Conservation (phyloP, 2,329 filamentous ascomycete genomes). For the Thelonectria discophora region DNA sequence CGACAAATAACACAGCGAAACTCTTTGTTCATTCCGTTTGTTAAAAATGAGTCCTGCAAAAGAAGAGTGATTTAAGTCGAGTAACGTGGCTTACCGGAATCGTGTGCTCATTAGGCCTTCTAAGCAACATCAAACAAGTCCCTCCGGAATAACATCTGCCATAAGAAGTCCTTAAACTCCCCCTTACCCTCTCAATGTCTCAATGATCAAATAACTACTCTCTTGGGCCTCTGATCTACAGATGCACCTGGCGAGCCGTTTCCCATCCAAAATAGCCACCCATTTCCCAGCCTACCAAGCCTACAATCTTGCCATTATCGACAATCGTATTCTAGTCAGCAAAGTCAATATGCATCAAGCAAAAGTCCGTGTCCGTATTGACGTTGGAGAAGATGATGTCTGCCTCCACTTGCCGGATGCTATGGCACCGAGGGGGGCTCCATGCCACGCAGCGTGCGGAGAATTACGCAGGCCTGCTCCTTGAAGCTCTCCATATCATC, state of each 20-base stretch:
- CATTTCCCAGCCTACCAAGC: constrained; percentile 54
- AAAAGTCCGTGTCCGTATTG: constrained; percentile 39
- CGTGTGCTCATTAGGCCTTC: too few relatives aligned
- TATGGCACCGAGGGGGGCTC: constrained; percentile 31
- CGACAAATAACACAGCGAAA: too few relatives aligned
- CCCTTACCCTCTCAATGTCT: constrained; percentile 7
- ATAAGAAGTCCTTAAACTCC: too few relatives aligned
- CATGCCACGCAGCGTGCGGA: constrained; percentile 42
- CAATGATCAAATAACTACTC: too few relatives aligned
- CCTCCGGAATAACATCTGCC: too few relatives aligned
- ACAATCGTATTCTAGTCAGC: constrained; percentile 50
- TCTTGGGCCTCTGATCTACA: constrained; percentile 35
- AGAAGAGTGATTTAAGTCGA: too few relatives aligned
- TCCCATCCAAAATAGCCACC: constrained; percentile 49
- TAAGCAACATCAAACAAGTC: too few relatives aligned
- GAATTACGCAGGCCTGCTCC: constrained; percentile 46
- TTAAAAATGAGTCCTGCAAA: too few relatives aligned
- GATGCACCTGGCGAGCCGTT: constrained; percentile 42
- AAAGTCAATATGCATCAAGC: constrained; percentile 53
- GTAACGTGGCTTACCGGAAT: too few relatives aligned
- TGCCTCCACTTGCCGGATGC: constrained; percentile 46
- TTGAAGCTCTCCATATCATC: constrained; percentile 47
- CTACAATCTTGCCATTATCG: constrained; percentile 50
- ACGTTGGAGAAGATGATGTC: constrained; percentile 44
- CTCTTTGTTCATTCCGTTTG: too few relatives aligned